Base-by-base conservation (phyloP, 2,329 filamentous ascomycete species). In the Colletotrichum trifolii region DNA sequence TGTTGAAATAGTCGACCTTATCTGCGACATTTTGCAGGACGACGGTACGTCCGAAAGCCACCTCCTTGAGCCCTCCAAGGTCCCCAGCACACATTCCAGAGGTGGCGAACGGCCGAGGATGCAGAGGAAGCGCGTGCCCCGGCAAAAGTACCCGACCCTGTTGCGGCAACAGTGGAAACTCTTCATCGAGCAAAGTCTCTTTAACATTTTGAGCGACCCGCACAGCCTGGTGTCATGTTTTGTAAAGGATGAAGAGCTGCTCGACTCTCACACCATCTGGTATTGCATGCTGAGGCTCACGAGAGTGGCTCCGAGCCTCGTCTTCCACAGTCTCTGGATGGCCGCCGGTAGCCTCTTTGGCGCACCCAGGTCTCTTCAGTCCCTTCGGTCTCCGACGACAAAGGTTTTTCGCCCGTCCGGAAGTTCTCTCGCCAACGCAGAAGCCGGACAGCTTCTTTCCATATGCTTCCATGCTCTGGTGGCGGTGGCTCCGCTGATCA, bases 241-340 rank as follows among this genome's bases (percentile, higher is more conserved):
- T 67, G 84, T 83, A 1, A 74, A 77, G 47, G 78, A 84, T 10
- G 82, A 81, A 10, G 80, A 82, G 48, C 73, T 87, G 1, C 82
- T 87, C 59, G 86, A 90, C 72, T 89, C 87, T 1, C 86, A 87
- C 55, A 86, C 83, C 12, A 76, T 88, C 1, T 90, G 85, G 86
- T 89, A 88, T 71, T 86, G 84, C 70, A 87, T 89, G 81, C 75
- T 88, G 59, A 83, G 85, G 60, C 76, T 90, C 74, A 87, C 84
- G 6, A 80, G 86, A 53, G 81, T 83, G 46, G 82, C 83, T 13
- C 85, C 87, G 5, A 85, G 78, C 50, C 73, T 90, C 17, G 86
- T 90, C 2, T 84, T 89, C 55, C 85, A 90, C 71, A 88, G 86
- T 69, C 78, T 91, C 6, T 91, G 89, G 89, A 79, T 86, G 68